A percentile compares a stretch with the other conserved stretches of the same genome.
Evolutionary conservation across 2,329 filamentous ascomycete genomes (phyloP).

Genomic region (Ramichloridium luteum): DNA sequence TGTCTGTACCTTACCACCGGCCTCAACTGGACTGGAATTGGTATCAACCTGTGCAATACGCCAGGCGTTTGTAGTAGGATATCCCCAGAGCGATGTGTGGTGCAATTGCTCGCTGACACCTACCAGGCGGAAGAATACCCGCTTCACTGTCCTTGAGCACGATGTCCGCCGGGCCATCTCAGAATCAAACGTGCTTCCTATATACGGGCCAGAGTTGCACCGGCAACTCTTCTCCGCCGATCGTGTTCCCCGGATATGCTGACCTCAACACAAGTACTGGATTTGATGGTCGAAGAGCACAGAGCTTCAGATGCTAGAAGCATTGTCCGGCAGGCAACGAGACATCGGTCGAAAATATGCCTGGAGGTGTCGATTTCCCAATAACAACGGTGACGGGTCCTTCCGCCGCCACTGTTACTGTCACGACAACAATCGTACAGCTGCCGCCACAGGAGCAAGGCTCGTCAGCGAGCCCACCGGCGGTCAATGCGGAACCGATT

Average conservation of each 20-base stretch:
- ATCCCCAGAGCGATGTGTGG: too few relatives aligned
- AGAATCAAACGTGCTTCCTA: constrained; percentile 5
- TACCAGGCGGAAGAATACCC: too few relatives aligned
- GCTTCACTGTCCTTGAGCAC: constrained; percentile 5
- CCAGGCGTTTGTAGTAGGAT: constrained; percentile 6
- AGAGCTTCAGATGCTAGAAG: constrained; percentile 8
- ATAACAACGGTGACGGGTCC: too few relatives aligned
- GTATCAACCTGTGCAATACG: constrained; percentile 7
- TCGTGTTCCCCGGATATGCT: constrained; percentile 5
- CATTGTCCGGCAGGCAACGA: neutral
- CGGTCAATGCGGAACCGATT: too few relatives aligned
- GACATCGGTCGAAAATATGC: neutral
- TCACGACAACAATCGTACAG: too few relatives aligned
- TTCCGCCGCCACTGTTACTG: too few relatives aligned
- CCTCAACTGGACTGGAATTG: constrained; percentile 4
- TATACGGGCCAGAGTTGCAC: constrained; percentile 6
- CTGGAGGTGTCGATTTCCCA: too few relatives aligned
- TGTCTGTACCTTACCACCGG: constrained; percentile 8
- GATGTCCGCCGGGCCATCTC: constrained; percentile 4
- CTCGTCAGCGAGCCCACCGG: too few relatives aligned
- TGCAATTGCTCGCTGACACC: too few relatives aligned
- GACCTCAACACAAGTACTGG: constrained; percentile 2
- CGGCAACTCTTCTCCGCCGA: constrained; percentile 4
- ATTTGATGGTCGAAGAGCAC: constrained; percentile 4
- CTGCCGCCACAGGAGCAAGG: too few relatives aligned